A percentile compares a stretch with the other conserved stretches of the same genome.
These are phyloP conservation scores for Furcasterigmium furcatum DNA, from an alignment of 2,329 filamentous ascomycete species.

Conservation along the genomic window DNA sequence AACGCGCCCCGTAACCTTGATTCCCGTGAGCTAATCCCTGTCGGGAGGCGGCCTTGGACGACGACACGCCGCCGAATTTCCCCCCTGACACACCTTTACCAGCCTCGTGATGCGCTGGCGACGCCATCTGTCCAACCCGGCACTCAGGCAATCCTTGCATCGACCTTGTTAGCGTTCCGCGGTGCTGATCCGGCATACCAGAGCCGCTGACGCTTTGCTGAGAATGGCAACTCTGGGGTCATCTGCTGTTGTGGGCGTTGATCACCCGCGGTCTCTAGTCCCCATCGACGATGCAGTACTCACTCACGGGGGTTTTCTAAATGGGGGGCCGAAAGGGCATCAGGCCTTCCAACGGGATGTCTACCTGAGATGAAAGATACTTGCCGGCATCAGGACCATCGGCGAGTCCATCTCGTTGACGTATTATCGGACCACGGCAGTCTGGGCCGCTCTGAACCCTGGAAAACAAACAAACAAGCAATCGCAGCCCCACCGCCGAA, in stretches of 20 bases:
- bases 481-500: background rate
- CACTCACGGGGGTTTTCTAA: too few relatives aligned
- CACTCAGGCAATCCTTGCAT: background rate
- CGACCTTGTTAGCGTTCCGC: too few relatives aligned
- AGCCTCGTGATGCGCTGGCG: slow-evolving; percentile 8
- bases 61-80: slow-evolving; percentile 2
- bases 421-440: too few relatives aligned
- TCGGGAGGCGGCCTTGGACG: slow-evolving; percentile 4
- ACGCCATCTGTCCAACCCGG: slow-evolving; percentile 1
- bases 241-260: background rate
- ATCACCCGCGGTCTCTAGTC: too few relatives aligned
- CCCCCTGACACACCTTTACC: slow-evolving; percentile 6
- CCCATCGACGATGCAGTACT: too few relatives aligned
- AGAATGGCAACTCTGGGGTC: slow-evolving; percentile 2
- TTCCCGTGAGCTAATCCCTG: background rate
- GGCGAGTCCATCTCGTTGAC: too few relatives aligned
- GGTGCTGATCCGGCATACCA: slow-evolving; percentile 5
- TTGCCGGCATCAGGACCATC: too few relatives aligned
- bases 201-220: background rate
- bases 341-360: too few relatives aligned
- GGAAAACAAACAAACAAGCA: too few relatives aligned
- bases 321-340: too few relatives aligned
- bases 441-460: too few relatives aligned
- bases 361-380: too few relatives aligned
- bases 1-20: slow-evolving; percentile 3